Base-by-base conservation (phyloP, 192 early-diverging fungal species). In the Ambispora gerdemannii region DNA sequence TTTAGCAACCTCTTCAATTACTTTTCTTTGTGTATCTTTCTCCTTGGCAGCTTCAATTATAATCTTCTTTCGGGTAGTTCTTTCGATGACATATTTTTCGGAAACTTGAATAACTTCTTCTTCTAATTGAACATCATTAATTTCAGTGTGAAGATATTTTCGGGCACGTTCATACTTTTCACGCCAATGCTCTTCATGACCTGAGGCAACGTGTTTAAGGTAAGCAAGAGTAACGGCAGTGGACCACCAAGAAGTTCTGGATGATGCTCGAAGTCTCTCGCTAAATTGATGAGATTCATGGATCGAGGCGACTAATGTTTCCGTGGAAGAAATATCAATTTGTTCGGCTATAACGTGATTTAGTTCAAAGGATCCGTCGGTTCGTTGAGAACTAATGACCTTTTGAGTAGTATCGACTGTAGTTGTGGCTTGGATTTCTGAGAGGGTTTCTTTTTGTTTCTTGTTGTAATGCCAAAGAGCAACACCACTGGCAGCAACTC, bases 181-280 rank as follows among this genome's bases (percentile, higher is more conserved):
- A 3, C 31, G 13, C 66, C 52, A 55, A n/a, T 34, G 43, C 8
- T 49, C 1, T 68, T 68, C 28, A 34, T 55, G 22, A 3, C 33
- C 31, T 25, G 20, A 19, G 11, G 31, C 22, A 25, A 35, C 50
- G 1, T n/a, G 32, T 22, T 55, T 55, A 32, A 55, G n/a, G 25
- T 68, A 68, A 25, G 63, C 38, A 27, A 65, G n/a, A 13, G 38
- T 28, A 49, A 65, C 34, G 30, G 63, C 63, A 2, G 63, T 49
- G 4, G 22, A 25, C 63, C 63, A 65, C 10, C 34, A 4, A n/a
- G 4, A 27, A 4, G 36, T 6, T 43, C 15, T 43, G 38, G 38
- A 6, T 6, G 38, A 43, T 43, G 6, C 15, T 43, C 15, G 6
- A 6, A 43, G 15, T 10, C 15, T 43, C 15, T 43, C 38, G 38